These are phyloP conservation scores for Populus hybrid DNA, from an alignment of 441 rosid species.

Conservation along the genomic window DNA sequence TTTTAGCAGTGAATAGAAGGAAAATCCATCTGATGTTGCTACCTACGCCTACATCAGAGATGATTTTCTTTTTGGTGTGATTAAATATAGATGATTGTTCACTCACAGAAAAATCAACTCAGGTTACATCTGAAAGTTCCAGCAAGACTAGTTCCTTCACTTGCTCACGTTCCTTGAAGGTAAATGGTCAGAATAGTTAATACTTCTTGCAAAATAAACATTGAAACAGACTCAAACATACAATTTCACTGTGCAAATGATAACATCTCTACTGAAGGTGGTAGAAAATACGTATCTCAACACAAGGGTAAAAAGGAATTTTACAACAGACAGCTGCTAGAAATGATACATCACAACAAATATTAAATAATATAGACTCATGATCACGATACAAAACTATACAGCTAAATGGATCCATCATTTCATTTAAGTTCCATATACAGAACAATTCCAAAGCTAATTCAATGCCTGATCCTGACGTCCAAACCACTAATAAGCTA, in stretches of 20 bases:
- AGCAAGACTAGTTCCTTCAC: neutral
- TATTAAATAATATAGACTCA: neutral
- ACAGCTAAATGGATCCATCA: neutral
- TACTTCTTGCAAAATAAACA: neutral
- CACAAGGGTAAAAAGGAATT: neutral
- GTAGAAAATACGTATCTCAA: neutral
- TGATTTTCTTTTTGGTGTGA: neutral
- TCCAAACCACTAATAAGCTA: slow-evolving; percentile 12
- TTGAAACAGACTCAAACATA: neutral
- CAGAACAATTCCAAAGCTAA: slow-evolving; percentile 4
- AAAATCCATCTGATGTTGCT: neutral
- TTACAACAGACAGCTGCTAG: neutral
- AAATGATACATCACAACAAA: neutral
- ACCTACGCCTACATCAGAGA: neutral
- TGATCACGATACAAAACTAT: neutral
- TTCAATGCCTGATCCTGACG: slow-evolving; percentile 8
- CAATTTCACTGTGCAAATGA: no score
- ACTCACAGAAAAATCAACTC: neutral
- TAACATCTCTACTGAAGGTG: neutral
- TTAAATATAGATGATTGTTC: neutral
- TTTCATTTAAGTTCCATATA: neutral
- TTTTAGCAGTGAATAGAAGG: no score
- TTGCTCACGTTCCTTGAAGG: neutral
- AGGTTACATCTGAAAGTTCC: neutral
- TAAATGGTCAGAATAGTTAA: neutral